Evolutionary conservation across 495 filamentous ascomycete genomes (phyloP).

Genomic region (Jackrogersella multiformis): DNA sequence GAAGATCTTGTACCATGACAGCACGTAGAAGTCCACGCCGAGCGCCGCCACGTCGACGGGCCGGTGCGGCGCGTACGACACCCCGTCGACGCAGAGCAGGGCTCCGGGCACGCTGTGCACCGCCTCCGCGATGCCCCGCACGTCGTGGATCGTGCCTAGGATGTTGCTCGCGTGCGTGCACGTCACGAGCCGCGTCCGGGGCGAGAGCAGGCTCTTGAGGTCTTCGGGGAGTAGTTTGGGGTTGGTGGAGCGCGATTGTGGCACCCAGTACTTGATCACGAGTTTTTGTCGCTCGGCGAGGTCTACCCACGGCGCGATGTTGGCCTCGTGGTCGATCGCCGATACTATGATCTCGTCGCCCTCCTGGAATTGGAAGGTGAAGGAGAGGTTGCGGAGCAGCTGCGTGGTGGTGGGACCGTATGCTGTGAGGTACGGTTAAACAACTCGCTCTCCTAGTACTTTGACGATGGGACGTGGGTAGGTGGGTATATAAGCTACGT

Average conservation of each 20-base stretch:
- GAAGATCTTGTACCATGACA: constrained; percentile 81
- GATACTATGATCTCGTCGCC: constrained; percentile 73
- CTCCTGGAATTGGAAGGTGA: constrained; percentile 63
- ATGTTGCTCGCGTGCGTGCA: constrained; percentile 77
- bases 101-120: constrained; percentile 59
- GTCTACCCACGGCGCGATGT: constrained; percentile 72
- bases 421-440: constrained; percentile 51
- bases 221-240: constrained; percentile 63
- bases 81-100: constrained; percentile 65
- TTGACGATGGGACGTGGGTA: neutral
- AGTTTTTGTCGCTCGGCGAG: constrained; percentile 67
- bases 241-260: constrained; percentile 51
- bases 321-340: constrained; percentile 75
- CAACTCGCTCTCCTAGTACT: neutral
- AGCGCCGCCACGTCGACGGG: constrained; percentile 70
- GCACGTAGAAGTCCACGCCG: constrained; percentile 77
- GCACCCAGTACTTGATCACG: constrained; percentile 72
- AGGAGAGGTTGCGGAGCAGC: constrained; percentile 75
- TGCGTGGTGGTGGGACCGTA: constrained; percentile 76
- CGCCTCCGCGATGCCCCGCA: constrained; percentile 62
- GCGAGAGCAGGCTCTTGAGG: constrained; percentile 63
- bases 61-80: constrained; percentile 76
- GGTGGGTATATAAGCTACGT: neutral
- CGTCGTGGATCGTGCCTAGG: constrained; percentile 72
- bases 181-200: constrained; percentile 69